phyloP scores from a whole-genome alignment of 1,284 basidiomycete genomes.

The Exobasidium cylindrosporum region DNA sequence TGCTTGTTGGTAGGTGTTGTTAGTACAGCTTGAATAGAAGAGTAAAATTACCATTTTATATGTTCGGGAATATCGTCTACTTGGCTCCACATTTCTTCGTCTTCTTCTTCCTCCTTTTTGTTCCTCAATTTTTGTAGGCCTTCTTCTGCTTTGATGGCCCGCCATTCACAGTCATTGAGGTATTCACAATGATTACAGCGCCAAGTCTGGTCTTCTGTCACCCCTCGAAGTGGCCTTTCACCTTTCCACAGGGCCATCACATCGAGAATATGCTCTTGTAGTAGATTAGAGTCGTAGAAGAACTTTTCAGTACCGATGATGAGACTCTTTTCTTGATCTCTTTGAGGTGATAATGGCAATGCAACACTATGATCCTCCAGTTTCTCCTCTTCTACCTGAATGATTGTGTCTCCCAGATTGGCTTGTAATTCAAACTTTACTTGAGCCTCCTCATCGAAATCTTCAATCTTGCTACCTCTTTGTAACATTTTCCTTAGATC shows the following conservation, averaged over 20 bases:
- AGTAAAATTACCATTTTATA: not conserved
- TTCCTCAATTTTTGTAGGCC: not conserved
- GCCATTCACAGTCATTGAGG: slow-evolving; percentile 48
- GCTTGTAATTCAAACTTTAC: not conserved
- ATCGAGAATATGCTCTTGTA: slow-evolving; percentile 27
- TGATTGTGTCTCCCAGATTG: not conserved
- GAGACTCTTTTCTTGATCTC: too few species aligned
- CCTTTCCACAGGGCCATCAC: slow-evolving; percentile 38
- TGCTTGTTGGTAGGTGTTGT: too few species aligned
- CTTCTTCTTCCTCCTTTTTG: not conserved
- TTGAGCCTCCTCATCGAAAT: slow-evolving; percentile 8
- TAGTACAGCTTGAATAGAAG: too few species aligned
- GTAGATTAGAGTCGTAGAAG: slow-evolving; percentile 14
- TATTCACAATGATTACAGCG: slow-evolving; percentile 46
- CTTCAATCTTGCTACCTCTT: not conserved
- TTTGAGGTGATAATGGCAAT: not conserved
- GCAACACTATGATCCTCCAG: not conserved
- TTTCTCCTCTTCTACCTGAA: not conserved
- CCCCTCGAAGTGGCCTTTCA: slow-evolving; percentile 26
- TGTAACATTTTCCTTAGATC: not conserved
- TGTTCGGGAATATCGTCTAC: not conserved
- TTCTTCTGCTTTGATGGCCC: slow-evolving; percentile 21
- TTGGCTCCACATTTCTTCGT: not conserved
- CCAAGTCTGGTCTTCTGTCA: slow-evolving; percentile 23
- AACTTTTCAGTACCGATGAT: slow-evolving; percentile 32